Percentiles rank a stretch among this genome's conserved stretches.
Conservation (phyloP, 1,284 basidiomycete genomes). For the Schizopora paradoxa region DNA sequence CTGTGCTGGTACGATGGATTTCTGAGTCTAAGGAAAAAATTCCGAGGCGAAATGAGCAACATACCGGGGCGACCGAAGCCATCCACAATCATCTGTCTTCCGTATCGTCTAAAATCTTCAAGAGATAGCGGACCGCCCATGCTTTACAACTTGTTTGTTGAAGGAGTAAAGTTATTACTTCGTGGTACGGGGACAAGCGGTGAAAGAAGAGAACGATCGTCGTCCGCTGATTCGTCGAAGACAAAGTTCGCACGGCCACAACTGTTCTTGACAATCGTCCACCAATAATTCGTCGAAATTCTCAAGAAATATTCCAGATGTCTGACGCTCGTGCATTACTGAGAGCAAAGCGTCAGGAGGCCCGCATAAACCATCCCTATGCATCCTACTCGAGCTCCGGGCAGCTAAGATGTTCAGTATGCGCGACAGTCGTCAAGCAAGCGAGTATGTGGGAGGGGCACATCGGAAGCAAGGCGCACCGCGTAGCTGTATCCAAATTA, state of each 20-base stretch:
- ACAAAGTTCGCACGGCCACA: too few species aligned
- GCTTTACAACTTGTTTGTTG: too few species aligned
- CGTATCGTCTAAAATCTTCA: constrained; percentile 86
- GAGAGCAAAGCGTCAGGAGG: constrained; percentile 71
- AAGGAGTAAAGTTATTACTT: too few species aligned
- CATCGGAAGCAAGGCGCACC: constrained; percentile 73
- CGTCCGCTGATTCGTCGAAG: too few species aligned
- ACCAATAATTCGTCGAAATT: too few species aligned
- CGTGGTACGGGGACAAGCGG: too few species aligned
- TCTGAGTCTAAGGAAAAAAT: constrained; percentile 1
- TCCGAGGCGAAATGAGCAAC: constrained; percentile 9
- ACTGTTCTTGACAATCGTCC: too few species aligned
- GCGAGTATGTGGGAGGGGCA: constrained; percentile 81
- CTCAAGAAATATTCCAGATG: constrained; percentile 48
- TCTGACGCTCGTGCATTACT: constrained; percentile 69
- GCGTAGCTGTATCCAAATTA: constrained; percentile 52
- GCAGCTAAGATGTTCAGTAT: constrained; percentile 65
- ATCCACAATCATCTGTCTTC: constrained; percentile 94
- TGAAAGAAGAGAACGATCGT: too few species aligned
- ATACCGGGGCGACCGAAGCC: constrained; percentile 81
- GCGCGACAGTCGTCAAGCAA: constrained; percentile 60
- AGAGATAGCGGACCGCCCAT: constrained; percentile 26
- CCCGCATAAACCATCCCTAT: constrained; percentile 62
- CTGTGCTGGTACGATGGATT: constrained; percentile 58
- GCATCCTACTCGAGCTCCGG: constrained; percentile 61